Percentiles rank a stretch among this genome's conserved stretches.
These are phyloP conservation scores for Paramecium tetraurelia DNA, from an alignment of 73 alveolate genomes.

Conservation along the genomic window DNA sequence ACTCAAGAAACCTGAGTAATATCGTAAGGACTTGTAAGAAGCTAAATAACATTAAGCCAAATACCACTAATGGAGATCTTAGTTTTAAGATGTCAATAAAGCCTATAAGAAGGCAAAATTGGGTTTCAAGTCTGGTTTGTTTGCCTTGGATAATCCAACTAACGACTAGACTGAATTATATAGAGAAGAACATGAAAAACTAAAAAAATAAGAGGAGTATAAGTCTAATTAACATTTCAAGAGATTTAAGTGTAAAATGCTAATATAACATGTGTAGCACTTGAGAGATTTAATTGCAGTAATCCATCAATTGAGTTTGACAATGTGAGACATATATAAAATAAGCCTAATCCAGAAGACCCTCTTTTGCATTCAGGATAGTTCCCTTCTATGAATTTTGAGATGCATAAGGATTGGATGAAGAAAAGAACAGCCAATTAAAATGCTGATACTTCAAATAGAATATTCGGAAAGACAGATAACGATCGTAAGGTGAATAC, in stretches of 20 bases:
- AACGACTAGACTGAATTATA: not conserved
- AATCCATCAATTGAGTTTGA: constrained; percentile 44
- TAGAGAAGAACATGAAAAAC: not conserved
- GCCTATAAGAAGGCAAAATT: constrained; percentile 25
- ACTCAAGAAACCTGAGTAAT: not conserved
- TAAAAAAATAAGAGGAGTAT: not conserved
- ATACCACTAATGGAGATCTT: constrained; percentile 1
- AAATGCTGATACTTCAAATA: not conserved
- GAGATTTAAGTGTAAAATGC: not conserved
- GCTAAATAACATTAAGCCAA: not conserved
- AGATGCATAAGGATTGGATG: constrained; percentile 29
- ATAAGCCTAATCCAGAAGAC: constrained; percentile 2
- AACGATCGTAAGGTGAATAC: not conserved
- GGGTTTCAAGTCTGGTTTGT: constrained; percentile 27
- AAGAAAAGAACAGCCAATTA: not conserved
- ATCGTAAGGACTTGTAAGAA: not conserved
- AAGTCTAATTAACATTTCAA: not conserved
- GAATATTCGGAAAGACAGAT: constrained; percentile 17
- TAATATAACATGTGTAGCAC: not conserved
- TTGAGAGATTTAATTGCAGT: not conserved
- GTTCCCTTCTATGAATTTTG: not conserved
- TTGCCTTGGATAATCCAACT: not conserved
- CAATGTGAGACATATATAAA: not conserved
- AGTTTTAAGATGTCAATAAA: constrained; percentile 30
- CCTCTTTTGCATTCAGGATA: not conserved